Evolutionary conservation across 2,329 filamentous ascomycete species (phyloP).

Genomic region (Aureobasidium sp.): DNA sequence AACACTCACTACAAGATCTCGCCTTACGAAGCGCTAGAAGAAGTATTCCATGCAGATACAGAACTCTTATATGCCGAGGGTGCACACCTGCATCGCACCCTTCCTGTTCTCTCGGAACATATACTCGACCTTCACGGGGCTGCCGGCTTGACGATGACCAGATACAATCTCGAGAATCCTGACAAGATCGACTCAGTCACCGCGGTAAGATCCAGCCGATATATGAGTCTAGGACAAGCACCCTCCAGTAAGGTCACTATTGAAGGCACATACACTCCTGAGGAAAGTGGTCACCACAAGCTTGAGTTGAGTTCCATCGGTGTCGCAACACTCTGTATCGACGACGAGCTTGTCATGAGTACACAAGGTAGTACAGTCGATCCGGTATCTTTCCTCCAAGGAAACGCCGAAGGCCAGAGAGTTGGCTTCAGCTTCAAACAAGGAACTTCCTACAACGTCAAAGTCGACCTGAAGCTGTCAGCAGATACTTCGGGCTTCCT

Average conservation of each 20-base stretch:
- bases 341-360: neutral
- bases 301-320: constrained; percentile 5
- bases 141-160: neutral
- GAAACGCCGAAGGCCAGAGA: neutral
- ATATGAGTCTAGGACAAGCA: neutral
- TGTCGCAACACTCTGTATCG: neutral
- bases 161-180: neutral
- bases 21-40: constrained; percentile 2
- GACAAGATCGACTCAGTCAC: neutral
- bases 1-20: constrained; percentile 13
- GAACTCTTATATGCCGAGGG: neutral
- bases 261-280: neutral
- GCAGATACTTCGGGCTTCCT: neutral
- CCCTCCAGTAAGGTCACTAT: neutral
- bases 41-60: neutral
- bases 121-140: neutral
- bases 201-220: neutral
- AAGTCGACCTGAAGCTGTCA: neutral
- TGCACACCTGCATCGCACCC: neutral
- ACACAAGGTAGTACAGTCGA: neutral
- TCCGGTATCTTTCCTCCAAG: neutral
- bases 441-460: neutral
- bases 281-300: neutral
- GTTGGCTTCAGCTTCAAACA: neutral
- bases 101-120: neutral